Conservation (phyloP, 2,329 filamentous ascomycete genomes). For the Clarireedia homoeocarpa region DNA sequence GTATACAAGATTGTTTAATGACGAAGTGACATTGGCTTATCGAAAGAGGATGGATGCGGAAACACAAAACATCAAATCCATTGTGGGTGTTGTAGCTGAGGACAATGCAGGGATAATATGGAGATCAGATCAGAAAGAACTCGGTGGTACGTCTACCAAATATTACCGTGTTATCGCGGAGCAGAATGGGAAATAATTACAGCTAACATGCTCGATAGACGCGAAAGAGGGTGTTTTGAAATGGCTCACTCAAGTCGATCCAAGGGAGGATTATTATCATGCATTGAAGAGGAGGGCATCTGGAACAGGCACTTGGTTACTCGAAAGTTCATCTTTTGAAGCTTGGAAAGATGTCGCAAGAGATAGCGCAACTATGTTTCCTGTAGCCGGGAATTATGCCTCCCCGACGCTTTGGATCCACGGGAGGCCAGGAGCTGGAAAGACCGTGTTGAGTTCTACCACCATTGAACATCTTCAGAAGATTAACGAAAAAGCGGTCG, state of each 20-base stretch:
- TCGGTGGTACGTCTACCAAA: not conserved
- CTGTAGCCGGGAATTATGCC: no score
- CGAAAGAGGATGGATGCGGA: not conserved
- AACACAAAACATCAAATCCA: not conserved
- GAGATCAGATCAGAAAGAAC: not conserved
- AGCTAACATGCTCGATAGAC: not conserved
- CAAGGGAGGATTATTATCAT: slow-evolving; percentile 1
- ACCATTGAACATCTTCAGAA: not conserved
- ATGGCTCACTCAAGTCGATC: slow-evolving; percentile 5
- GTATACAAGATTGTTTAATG: slow-evolving; percentile 5
- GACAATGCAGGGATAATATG: not conserved
- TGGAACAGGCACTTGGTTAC: slow-evolving; percentile 1
- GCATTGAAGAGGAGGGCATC: not conserved
- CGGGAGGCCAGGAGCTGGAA: slow-evolving; percentile 1
- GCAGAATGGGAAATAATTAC: no score
- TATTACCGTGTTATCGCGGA: no score
- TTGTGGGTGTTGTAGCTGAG: not conserved
- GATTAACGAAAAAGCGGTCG: not conserved
- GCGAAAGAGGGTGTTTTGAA: not conserved
- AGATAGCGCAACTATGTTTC: no score
- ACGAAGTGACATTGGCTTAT: slow-evolving; percentile 6
- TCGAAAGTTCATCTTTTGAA: not conserved
- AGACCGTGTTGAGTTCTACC: not conserved
- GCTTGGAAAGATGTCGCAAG: not conserved
- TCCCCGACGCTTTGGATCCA: not conserved